Percentiles rank a stretch among this genome's conserved stretches.
These are phyloP conservation scores for Primulina tabacum DNA, from an alignment of 257 asterid species.

Conservation along the genomic window DNA sequence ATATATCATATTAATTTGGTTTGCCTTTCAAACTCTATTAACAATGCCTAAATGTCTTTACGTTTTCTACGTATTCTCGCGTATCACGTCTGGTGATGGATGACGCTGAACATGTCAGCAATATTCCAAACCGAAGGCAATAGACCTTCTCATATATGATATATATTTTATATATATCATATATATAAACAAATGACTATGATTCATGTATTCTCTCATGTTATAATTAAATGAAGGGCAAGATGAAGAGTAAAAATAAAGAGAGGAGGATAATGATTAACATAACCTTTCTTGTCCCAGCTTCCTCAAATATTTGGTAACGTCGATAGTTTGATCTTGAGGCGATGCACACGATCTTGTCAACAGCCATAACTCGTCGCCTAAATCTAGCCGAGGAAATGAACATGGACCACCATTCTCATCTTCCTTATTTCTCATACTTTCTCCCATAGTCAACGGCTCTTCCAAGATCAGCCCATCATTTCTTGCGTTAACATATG, in stretches of 20 bases:
- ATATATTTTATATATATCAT: no score
- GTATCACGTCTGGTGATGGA: no score
- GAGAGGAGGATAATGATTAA: not conserved
- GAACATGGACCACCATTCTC: not conserved
- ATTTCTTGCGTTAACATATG: conserved; percentile 14
- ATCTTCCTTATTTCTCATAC: conserved; percentile 10
- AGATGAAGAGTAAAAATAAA: no score
- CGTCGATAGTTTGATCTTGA: not conserved
- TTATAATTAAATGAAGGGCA: no score
- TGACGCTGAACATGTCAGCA: no score
- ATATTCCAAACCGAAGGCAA: no score
- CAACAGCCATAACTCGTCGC: conserved; percentile 7
- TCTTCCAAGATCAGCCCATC: conserved; percentile 18
- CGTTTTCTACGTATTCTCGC: no score
- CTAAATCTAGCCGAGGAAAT: conserved; percentile 10
- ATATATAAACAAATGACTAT: no score
- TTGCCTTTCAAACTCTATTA: no score
- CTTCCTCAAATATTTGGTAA: not conserved
- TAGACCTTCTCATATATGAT: no score
- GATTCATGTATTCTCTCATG: no score
- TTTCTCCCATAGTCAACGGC: conserved; percentile 17
- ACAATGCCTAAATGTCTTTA: not conserved
- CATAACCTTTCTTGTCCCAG: conserved; percentile 21
- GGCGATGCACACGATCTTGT: not conserved
- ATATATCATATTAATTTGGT: no score